Percentiles rank a stretch among this genome's conserved stretches.
phyloP scores from a whole-genome alignment of 2,329 filamentous ascomycete species.

The Verticillium longisporum region DNA sequence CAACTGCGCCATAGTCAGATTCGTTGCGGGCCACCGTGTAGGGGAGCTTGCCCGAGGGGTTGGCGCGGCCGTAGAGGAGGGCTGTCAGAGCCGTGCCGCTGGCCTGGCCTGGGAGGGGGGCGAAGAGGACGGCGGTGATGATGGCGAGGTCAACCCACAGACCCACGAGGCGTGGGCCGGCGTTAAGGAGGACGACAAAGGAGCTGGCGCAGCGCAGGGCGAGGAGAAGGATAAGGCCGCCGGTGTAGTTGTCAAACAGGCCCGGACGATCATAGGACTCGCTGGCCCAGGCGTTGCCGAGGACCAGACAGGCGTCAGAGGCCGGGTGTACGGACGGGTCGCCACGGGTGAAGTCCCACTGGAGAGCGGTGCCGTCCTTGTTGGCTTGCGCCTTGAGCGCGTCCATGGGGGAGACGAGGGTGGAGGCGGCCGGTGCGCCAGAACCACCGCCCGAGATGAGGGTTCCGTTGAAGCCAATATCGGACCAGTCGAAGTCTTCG shows the following conservation, averaged over 20 bases:
- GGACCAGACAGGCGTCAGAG: slow-evolving; percentile 59
- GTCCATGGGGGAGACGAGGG: slow-evolving; percentile 46
- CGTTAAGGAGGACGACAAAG: slow-evolving; percentile 47
- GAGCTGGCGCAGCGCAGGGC: slow-evolving; percentile 47
- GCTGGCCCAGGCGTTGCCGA: slow-evolving; percentile 61
- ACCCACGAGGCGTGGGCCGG: slow-evolving; percentile 46
- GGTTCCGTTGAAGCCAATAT: slow-evolving; percentile 2
- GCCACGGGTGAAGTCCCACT: slow-evolving; percentile 48
- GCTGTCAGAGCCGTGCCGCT: slow-evolving; percentile 54
- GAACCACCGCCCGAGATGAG: slow-evolving; percentile 4
- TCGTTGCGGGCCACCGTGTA: slow-evolving; percentile 40
- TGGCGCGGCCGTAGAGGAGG: slow-evolving; percentile 52
- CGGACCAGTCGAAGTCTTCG: slow-evolving; percentile 1
- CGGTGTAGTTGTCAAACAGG: slow-evolving; percentile 57
- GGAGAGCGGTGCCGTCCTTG: slow-evolving; percentile 48
- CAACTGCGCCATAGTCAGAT: slow-evolving; percentile 32
- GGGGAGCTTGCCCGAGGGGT: slow-evolving; percentile 51
- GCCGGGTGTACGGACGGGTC: slow-evolving; percentile 30
- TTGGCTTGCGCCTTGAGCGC: slow-evolving; percentile 44
- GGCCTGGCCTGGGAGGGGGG: slow-evolving; percentile 54
- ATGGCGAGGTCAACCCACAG: slow-evolving; percentile 50
- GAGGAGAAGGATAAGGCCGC: slow-evolving; percentile 48
- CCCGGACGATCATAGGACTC: slow-evolving; percentile 61
- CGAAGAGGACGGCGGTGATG: slow-evolving; percentile 53
- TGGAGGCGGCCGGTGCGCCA: slow-evolving; percentile 31